Percentiles rank a stretch among this genome's conserved stretches.
These are phyloP conservation scores for Rhynchosporium secalis DNA, from an alignment of 2,329 filamentous ascomycete genomes.

Conservation along the genomic window DNA sequence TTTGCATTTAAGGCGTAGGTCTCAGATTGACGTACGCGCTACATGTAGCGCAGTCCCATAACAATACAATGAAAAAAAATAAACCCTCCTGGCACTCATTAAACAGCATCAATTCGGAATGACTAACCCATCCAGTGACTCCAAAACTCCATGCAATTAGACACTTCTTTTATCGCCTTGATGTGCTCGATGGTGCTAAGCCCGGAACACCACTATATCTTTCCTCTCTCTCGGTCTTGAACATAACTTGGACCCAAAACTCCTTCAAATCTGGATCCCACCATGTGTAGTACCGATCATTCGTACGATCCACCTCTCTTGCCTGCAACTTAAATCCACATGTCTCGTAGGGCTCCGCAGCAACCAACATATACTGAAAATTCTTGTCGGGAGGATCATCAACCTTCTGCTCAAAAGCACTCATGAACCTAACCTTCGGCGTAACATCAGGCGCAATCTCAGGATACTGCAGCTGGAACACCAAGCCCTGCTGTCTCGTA, in stretches of 20 bases:
- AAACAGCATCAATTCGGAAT: conserved; percentile 1
- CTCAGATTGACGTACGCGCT: conserved; percentile 27
- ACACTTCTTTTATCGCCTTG: conserved; percentile 30
- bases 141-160: conserved; percentile 23
- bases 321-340: conserved; percentile 96
- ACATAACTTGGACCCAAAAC: conserved; percentile 97
- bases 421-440: conserved; percentile 94
- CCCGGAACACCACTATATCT: conserved; percentile 70
- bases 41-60: conserved; percentile 18
- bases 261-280: conserved; percentile 95
- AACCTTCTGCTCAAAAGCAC: conserved; percentile 91
- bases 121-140: conserved; percentile 8
- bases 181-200: conserved; percentile 43
- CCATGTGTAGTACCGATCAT: conserved; percentile 88
- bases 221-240: conserved; percentile 97
- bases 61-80: conserved; percentile 21
- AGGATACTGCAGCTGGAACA: conserved; percentile 97
- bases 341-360: conserved; percentile 97
- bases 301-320: conserved; percentile 84
- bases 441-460: conserved; percentile 75
- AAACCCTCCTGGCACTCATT: background rate
- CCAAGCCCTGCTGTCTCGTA: conserved; percentile 81
- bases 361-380: conserved; percentile 92
- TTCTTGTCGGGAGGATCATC: conserved; percentile 90
- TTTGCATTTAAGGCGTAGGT: conserved; percentile 32